phyloP scores from a whole-genome alignment of 2,329 filamentous ascomycete species.

The Microcyclospora tardicrescens region DNA sequence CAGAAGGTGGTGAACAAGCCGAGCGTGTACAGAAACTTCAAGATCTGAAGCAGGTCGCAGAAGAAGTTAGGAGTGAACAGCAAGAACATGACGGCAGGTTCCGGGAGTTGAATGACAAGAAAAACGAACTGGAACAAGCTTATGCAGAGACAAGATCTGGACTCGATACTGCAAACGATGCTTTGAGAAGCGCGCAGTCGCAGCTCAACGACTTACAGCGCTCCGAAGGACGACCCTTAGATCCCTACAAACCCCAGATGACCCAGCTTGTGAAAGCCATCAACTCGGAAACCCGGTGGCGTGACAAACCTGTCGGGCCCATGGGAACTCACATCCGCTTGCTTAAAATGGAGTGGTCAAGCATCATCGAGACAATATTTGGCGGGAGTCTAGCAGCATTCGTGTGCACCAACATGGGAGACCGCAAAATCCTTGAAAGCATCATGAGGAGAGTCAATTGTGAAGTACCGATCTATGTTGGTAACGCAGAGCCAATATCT shows the following conservation, averaged over 20 bases:
- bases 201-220: slow-evolving; percentile 40
- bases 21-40: slow-evolving; percentile 45
- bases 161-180: slow-evolving; percentile 4
- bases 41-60: slow-evolving; percentile 32
- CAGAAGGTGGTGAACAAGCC: slow-evolving; percentile 56
- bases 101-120: slow-evolving; percentile 23
- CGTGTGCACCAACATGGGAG: slow-evolving; percentile 63
- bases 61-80: slow-evolving; percentile 32
- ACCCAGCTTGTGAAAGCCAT: slow-evolving; percentile 55
- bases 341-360: slow-evolving; percentile 67
- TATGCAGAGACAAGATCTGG: not conserved
- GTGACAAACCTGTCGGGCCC: slow-evolving; percentile 65
- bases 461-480: slow-evolving; percentile 48
- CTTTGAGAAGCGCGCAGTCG: slow-evolving; percentile 32
- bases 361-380: slow-evolving; percentile 64
- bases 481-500: slow-evolving; percentile 43
- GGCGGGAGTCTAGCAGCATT: slow-evolving; percentile 62
- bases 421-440: slow-evolving; percentile 54
- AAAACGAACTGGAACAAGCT: slow-evolving; percentile 24
- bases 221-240: slow-evolving; percentile 47
- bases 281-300: slow-evolving; percentile 54
- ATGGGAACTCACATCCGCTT: slow-evolving; percentile 68
- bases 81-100: slow-evolving; percentile 28
- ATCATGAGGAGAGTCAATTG: slow-evolving; percentile 52
- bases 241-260: slow-evolving; percentile 51